These are phyloP conservation scores for Solanum pennellii DNA, from an alignment of 257 asterid species.

Conservation along the genomic window DNA sequence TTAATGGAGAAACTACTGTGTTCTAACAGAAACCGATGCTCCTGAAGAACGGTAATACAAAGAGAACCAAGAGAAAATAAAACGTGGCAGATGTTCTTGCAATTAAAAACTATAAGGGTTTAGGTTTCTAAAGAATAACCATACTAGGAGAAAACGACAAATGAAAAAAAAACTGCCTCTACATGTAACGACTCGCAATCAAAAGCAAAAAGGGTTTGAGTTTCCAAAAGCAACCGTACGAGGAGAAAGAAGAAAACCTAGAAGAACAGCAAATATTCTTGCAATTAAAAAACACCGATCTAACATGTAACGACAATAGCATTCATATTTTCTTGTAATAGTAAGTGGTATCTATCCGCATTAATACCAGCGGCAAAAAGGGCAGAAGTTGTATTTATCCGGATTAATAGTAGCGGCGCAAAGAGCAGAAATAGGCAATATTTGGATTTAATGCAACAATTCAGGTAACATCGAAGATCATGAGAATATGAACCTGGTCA, in stretches of 20 bases:
- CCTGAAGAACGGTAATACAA: neutral
- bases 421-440: neutral
- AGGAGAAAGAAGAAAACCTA: neutral
- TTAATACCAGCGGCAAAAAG: neutral
- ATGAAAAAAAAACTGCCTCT: neutral
- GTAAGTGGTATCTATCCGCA: neutral
- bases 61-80: neutral
- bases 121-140: neutral
- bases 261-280: neutral
- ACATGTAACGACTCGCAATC: neutral
- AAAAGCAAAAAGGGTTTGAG: neutral
- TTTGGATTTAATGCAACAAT: neutral
- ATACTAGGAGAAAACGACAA: neutral
- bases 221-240: neutral
- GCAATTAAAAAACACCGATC: neutral
- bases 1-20: neutral
- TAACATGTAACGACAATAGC: neutral
- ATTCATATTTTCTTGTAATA: neutral
- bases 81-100: neutral
- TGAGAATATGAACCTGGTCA: slow-evolving; percentile 45
- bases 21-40: neutral
- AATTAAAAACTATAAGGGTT: neutral
- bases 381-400: neutral
- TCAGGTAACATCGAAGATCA: neutral
- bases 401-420: neutral